Evolutionary conservation across 768 basidiomycete species (phyloP).

Genomic region (Trichaptum fuscoviolaceum): DNA sequence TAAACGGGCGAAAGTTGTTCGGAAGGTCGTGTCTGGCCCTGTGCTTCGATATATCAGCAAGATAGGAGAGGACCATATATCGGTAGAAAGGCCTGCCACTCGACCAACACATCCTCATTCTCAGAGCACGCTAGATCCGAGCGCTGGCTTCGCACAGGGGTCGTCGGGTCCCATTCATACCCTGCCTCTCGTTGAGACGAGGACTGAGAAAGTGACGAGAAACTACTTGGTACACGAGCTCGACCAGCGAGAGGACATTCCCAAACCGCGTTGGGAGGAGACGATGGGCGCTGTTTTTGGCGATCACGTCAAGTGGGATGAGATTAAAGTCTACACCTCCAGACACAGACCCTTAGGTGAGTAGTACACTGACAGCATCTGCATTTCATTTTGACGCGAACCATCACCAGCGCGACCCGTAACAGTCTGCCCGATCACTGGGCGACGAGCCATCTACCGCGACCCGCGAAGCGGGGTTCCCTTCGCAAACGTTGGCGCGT

Average conservation of each 20-base stretch:
- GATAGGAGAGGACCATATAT: constrained; percentile 48
- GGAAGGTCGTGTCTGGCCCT: constrained; percentile 58
- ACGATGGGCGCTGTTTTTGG: constrained; percentile 86
- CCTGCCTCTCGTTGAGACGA: constrained; percentile 19
- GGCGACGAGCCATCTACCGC: constrained; percentile 66
- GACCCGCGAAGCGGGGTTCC: constrained; percentile 80
- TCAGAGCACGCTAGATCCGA: background rate
- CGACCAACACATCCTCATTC: constrained; percentile 5
- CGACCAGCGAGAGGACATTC: constrained; percentile 37
- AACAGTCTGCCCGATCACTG: constrained; percentile 72
- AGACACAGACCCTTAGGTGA: constrained; percentile 63
- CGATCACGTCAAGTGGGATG: constrained; percentile 76
- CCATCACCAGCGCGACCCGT: constrained; percentile 51
- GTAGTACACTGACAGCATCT: constrained; percentile 17
- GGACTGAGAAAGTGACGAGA: constrained; percentile 48
- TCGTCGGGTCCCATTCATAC: background rate
- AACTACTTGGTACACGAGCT: constrained; percentile 71
- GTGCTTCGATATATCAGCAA: constrained; percentile 67
- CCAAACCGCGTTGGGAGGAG: constrained; percentile 58
- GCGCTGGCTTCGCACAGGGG: background rate
- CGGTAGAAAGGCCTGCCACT: constrained; percentile 33
- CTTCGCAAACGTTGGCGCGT: constrained; percentile 68
- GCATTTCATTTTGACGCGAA: constrained; percentile 12
- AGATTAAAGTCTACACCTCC: constrained; percentile 56
- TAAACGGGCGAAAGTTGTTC: constrained; percentile 56